phyloP scores from a whole-genome alignment of 139 green algal genomes.

The Closterium sp. region DNA sequence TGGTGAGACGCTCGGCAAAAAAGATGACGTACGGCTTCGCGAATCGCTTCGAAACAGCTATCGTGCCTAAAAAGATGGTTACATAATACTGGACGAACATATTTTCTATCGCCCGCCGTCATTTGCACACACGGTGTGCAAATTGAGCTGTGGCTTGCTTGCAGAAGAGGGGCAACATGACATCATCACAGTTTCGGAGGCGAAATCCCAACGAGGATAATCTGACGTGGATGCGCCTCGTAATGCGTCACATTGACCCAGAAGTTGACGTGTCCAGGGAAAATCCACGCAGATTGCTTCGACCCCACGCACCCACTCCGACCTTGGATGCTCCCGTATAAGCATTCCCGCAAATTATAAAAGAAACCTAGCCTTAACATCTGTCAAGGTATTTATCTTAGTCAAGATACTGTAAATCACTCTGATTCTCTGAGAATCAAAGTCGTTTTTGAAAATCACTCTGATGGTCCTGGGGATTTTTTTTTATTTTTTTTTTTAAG shows the following conservation, averaged over 20 bases:
- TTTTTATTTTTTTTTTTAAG: no score
- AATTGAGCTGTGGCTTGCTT: background rate
- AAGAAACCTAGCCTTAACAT: no score
- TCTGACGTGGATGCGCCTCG: background rate
- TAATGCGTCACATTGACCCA: background rate
- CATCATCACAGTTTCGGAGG: background rate
- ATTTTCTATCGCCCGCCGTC: background rate
- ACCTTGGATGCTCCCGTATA: background rate
- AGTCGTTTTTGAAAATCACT: no score
- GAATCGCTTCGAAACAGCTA: background rate
- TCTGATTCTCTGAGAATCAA: no score
- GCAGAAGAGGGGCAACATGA: background rate
- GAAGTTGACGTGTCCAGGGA: background rate
- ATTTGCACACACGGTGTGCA: background rate
- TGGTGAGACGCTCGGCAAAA: background rate
- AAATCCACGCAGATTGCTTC: background rate
- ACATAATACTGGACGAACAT: background rate
- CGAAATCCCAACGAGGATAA: background rate
- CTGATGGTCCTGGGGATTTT: no score
- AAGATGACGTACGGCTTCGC: background rate
- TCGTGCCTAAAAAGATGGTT: background rate
- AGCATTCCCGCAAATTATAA: background rate
- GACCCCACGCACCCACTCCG: background rate
- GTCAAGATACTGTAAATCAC: no score
- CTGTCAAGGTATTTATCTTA: no score